Base-by-base conservation (phyloP, 306 rosid species). In the Medicago lupulina region DNA sequence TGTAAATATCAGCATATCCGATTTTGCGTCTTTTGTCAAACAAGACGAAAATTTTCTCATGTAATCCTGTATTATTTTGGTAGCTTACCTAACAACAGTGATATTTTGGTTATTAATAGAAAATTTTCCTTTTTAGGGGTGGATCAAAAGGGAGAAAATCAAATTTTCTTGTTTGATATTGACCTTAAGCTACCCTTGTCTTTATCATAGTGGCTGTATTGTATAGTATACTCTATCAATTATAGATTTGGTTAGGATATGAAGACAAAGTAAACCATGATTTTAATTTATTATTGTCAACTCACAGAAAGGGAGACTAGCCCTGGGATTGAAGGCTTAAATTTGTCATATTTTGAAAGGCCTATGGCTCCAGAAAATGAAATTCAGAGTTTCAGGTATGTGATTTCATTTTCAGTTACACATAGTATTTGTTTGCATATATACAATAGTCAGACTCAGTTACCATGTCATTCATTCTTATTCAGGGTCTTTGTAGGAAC, bases 401-500 rank as follows among this genome's bases (percentile, higher is more conserved):
- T 5, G 49, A 70, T 36, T 25, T 70, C 58, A 21, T 60, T 76
- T 67, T 71, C 66, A 40, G 53, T 43, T 73, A 9, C 47, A 50
- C 46, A 6, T 49, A 2, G 10, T 16, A 38, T 70, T 38, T 69
- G 34, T 9, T 67, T 71, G 61, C 55, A 62, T 72, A 50, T 53
- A 55, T 23, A 23, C 14, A 23, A 43, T 16, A 44, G 15, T 57
- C 23, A 59, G 39, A 47, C 41, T 70, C 36, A 43, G 70, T 54
- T 43, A 46, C 69, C 28, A 67, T 21, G 28, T 11, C 21, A 55
- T 76, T 51, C 23, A 76, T 13, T 63, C 14, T 16, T 67, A 65
- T 71, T 79, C 80, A 94, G 98, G 82, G 69, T 94, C 68, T 94
- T 92, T 34, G 95, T 84, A 3, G 97, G 93, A 41, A 94, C 98